These are phyloP conservation scores for Poa annua DNA, from an alignment of 176 grass and related monocot genomes.

Conservation along the genomic window DNA sequence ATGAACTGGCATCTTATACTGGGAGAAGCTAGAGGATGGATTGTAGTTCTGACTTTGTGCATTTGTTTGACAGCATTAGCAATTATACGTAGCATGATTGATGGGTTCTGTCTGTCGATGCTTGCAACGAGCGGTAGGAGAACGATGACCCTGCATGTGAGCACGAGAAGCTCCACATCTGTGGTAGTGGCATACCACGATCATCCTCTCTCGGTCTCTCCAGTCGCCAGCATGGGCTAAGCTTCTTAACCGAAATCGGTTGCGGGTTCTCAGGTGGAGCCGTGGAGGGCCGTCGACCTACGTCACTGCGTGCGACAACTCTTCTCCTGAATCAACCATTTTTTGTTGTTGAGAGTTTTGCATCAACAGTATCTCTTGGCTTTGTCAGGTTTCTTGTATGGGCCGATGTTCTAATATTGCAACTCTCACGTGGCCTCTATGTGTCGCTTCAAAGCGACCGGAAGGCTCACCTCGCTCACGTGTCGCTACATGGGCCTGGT, in stretches of 20 bases:
- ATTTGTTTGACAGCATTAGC: not conserved
- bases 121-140: constrained; percentile 10
- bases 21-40: not conserved
- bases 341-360: not conserved
- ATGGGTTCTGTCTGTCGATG: not conserved
- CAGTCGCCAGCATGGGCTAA: not conserved
- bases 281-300: not conserved
- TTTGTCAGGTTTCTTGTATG: no score
- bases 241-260: not conserved
- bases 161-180: not conserved
- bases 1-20: not conserved
- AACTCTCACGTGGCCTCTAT: no score
- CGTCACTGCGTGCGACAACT: not conserved
- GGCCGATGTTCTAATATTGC: no score
- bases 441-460: no score
- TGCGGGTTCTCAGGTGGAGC: not conserved
- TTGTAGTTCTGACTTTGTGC: not conserved
- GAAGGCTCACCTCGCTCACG: no score
- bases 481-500: no score
- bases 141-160: not conserved
- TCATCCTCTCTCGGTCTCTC: not conserved
- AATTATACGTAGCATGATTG: not conserved
- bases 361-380: no score
- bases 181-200: not conserved
- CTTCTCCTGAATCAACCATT: not conserved